phyloP scores from a whole-genome alignment of 2,329 filamentous ascomycete species.

The Aspergillus glaucus region DNA sequence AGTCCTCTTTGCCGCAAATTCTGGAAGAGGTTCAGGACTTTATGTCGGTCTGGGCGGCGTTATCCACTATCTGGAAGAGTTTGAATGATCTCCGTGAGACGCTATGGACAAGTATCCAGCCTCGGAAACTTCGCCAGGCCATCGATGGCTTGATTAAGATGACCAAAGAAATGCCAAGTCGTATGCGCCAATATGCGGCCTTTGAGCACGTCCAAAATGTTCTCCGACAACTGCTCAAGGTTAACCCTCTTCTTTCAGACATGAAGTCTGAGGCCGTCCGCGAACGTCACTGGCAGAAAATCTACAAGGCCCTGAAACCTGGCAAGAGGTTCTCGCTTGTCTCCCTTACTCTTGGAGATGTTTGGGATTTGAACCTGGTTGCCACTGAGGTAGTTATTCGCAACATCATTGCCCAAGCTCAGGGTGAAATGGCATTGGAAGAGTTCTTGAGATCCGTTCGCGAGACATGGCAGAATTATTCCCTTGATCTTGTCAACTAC shows the following conservation, averaged over 20 bases:
- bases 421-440: slow-evolving; percentile 96
- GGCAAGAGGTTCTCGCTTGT: slow-evolving; percentile 89
- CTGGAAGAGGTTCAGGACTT: slow-evolving; percentile 97
- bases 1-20: slow-evolving; percentile 75
- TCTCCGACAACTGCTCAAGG: slow-evolving; percentile 80
- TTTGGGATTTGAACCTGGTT: slow-evolving; percentile 92
- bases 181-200: slow-evolving; percentile 98
- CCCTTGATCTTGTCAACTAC: slow-evolving; percentile 89
- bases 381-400: slow-evolving; percentile 82
- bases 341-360: slow-evolving; percentile 93
- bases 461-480: slow-evolving; percentile 94
- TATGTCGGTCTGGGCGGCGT: slow-evolving; percentile 93
- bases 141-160: slow-evolving; percentile 93
- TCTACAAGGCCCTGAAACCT: slow-evolving; percentile 91
- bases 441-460: slow-evolving; percentile 95
- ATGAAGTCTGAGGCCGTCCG: slow-evolving; percentile 95
- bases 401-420: slow-evolving; percentile 89
- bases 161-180: slow-evolving; percentile 97
- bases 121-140: slow-evolving; percentile 81
- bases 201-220: slow-evolving; percentile 97
- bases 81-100: slow-evolving; percentile 88
- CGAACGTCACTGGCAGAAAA: slow-evolving; percentile 94
- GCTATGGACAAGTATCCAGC: slow-evolving; percentile 92
- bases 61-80: slow-evolving; percentile 95
- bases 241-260: slow-evolving; percentile 80